Conservation (phyloP, 257 asterid species). For the Nicotiana undulata region DNA sequence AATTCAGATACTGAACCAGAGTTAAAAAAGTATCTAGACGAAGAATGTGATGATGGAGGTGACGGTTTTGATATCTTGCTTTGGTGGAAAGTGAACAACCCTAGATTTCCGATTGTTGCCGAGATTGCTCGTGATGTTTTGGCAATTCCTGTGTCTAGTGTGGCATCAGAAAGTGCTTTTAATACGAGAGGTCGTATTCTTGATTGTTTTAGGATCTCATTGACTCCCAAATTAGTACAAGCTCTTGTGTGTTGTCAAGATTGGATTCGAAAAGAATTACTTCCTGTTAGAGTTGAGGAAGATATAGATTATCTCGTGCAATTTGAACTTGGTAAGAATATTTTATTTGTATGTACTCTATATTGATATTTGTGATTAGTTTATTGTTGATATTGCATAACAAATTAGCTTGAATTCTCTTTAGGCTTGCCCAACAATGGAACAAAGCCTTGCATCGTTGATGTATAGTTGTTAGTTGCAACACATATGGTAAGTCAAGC, state of each 20-base stretch:
- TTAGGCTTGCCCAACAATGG: neutral
- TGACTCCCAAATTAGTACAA: no score
- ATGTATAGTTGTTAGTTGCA: neutral
- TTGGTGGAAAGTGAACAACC: neutral
- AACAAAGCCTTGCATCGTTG: neutral
- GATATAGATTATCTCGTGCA: no score
- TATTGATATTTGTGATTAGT: neutral
- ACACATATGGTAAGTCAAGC: neutral
- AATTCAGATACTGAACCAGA: no score
- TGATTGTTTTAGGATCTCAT: neutral
- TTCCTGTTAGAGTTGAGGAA: no score
- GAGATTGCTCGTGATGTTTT: neutral
- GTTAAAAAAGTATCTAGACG: no score
- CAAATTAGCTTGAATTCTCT: neutral
- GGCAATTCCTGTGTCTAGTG: neutral
- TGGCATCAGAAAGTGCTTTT: neutral
- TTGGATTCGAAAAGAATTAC: no score
- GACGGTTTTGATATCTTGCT: neutral
- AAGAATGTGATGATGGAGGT: neutral
- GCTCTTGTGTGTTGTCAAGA: no score
- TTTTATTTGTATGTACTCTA: no score
- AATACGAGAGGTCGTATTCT: neutral
- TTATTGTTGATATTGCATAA: neutral
- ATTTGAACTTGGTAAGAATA: no score
- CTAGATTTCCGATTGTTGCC: neutral